Evolutionary conservation across 2,329 filamentous ascomycete species (phyloP).

Genomic region (Pseudopithomyces chartarum): DNA sequence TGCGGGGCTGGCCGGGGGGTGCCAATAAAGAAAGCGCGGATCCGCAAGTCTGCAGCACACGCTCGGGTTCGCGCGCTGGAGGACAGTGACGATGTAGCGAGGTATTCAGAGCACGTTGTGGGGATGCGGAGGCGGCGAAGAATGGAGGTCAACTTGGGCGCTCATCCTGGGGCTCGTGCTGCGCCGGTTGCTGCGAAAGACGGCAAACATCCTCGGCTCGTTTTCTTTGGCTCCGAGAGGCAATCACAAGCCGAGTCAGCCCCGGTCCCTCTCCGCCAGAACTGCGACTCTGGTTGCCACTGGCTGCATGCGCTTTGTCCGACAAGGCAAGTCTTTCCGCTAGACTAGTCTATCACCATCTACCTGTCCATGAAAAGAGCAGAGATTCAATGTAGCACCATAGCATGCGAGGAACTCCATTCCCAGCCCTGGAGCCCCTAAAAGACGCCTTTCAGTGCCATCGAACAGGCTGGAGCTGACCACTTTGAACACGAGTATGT

Average conservation of each 20-base stretch:
- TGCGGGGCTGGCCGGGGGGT: slow-evolving; percentile 29
- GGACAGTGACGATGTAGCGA: neutral
- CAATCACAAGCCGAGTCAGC: slow-evolving; percentile 6
- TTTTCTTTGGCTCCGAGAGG: slow-evolving; percentile 4
- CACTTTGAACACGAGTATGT: no score
- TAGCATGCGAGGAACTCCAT: neutral
- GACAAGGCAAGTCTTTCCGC: slow-evolving; percentile 4
- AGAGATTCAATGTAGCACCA: neutral
- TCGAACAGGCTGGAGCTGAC: no score
- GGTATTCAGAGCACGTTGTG: neutral
- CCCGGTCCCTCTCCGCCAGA: neutral
- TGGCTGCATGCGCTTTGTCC: neutral
- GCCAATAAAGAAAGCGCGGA: slow-evolving; percentile 8
- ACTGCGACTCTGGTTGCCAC: neutral
- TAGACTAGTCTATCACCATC: no score
- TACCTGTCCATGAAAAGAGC: no score
- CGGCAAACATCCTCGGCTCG: slow-evolving; percentile 8
- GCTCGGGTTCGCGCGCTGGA: neutral
- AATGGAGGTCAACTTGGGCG: neutral
- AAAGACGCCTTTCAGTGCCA: no score
- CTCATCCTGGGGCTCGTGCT: neutral
- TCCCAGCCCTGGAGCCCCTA: no score
- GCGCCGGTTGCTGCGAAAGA: neutral
- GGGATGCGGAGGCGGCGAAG: slow-evolving; percentile 4
- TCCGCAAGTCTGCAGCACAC: slow-evolving; percentile 1